Percentiles rank a stretch among this genome's conserved stretches.
Conservation (phyloP, 805 yeast species). For the Lipomyces starkeyi region DNA sequence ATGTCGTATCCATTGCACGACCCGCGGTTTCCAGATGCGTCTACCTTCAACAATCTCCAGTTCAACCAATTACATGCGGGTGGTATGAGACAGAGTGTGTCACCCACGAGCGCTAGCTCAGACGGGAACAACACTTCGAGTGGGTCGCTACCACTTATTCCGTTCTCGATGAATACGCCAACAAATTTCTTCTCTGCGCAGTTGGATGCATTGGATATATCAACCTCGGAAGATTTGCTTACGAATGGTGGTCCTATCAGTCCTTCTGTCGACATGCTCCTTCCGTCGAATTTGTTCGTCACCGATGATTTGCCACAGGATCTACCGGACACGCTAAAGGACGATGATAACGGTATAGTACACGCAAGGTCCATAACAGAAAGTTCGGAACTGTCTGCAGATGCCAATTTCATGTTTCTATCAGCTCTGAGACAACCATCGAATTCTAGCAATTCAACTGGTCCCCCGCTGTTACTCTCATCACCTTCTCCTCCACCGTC, state of each 20-base stretch:
- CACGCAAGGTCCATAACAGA: conserved; percentile 8
- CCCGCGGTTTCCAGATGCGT: conserved; percentile 39
- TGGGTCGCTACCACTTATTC: conserved; percentile 15
- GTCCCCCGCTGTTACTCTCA: not conserved
- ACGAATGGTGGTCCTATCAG: conserved; percentile 43
- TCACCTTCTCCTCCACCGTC: conserved; percentile 1
- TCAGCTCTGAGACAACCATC: not conserved
- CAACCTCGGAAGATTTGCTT: conserved; percentile 30
- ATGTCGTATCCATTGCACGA: conserved; percentile 38
- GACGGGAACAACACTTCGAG: conserved; percentile 7
- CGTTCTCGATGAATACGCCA: conserved; percentile 19
- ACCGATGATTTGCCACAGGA: conserved; percentile 30
- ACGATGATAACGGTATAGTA: not conserved
- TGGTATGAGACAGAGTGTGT: not conserved
- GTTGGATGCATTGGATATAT: conserved; percentile 15
- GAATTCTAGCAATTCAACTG: not conserved
- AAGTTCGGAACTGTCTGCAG: conserved; percentile 12
- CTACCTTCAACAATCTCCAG: conserved; percentile 36
- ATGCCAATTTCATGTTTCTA: conserved; percentile 1
- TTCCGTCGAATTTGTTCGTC: conserved; percentile 48
- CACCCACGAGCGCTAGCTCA: not conserved
- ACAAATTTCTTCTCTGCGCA: conserved; percentile 17
- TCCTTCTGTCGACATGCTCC: conserved; percentile 47
- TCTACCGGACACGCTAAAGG: not conserved
- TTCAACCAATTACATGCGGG: conserved; percentile 13